These are phyloP conservation scores for Sutorius australiensis DNA, from an alignment of 768 basidiomycete genomes.

Conservation along the genomic window DNA sequence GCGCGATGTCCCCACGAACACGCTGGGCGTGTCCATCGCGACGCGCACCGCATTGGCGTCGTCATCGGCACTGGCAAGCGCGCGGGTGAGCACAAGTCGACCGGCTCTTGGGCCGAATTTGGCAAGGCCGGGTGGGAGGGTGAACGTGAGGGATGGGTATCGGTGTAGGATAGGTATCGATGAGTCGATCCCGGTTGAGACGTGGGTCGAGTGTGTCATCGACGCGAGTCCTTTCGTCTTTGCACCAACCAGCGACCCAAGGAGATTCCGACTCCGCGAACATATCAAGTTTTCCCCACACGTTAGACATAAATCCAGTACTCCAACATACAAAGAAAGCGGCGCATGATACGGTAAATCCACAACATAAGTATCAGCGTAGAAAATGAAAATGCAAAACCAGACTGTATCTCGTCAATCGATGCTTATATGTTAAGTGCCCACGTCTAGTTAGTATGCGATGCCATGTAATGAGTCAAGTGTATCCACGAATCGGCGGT, in stretches of 20 bases:
- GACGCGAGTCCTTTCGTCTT: no score
- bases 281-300: no score
- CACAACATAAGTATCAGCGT: background rate
- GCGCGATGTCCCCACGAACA: slow-evolving; percentile 63
- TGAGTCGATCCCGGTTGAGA: background rate
- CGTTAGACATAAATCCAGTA: no score
- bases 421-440: slow-evolving; percentile 15
- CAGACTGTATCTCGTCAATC: background rate
- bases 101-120: slow-evolving; percentile 29
- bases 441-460: slow-evolving; percentile 9
- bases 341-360: background rate
- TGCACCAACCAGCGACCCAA: background rate
- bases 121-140: slow-evolving; percentile 1
- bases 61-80: no score
- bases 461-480: slow-evolving; percentile 4
- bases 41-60: slow-evolving; percentile 14
- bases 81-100: slow-evolving; percentile 17
- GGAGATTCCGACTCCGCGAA: slow-evolving; percentile 15
- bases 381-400: background rate
- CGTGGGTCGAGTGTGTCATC: slow-evolving; percentile 7
- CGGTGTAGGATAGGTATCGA: background rate
- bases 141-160: slow-evolving; percentile 19
- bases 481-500: background rate
- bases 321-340: background rate
- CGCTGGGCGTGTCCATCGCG: slow-evolving; percentile 55